Base-by-base conservation (phyloP, 129 eudicot genomes). In the Tanacetum coccineum region DNA sequence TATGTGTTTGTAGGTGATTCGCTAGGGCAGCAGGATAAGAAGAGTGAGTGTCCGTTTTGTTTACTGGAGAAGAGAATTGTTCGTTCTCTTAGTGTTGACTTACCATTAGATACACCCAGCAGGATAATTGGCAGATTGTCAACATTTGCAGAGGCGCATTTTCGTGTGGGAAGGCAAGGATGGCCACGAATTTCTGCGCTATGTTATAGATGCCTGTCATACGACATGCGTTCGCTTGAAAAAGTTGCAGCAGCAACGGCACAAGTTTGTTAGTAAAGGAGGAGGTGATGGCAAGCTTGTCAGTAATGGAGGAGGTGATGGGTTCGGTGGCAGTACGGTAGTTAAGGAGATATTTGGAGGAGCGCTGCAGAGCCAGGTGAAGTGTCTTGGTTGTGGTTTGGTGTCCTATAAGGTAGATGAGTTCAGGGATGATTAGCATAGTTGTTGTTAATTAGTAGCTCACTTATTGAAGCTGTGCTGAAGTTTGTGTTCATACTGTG, bases 261-360 rank as follows among this genome's bases (percentile, higher is more conserved):
- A 82, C 40, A 84, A 73, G 70, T 72, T 54, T 45, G 69, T 42
- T 20, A 20, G 71, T 46, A 74, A 76, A 20, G 80, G 42, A 9
- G 42, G 42, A 36, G 42, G 42, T 36, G 42, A 36, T 36, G 42
- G 42, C 7, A 36, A 36, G 42, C 42, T 48, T 48, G 68, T 28
- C 44, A 45, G 71, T 46, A 76, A 78, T 42, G 81, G 79, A 53
- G 77, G 65, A 11, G 80, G 75, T 58, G 88, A 80, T 67, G 68
- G 67, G 46, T 46, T 66, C 9, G 65, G 70, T 52, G 83, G 75
- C 26, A 53, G 76, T 78, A 78, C 92, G 0, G 81, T 93, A 25
- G 90, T 93, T 59, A 86, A 86, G 89, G 96, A 93, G 73, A 93
- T 93, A 52, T 93, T 93, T 71, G 99, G 99, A 54, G 99, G 99